phyloP scores from a whole-genome alignment of 2,329 filamentous ascomycete genomes.

The Pyricularia pennisetigena region DNA sequence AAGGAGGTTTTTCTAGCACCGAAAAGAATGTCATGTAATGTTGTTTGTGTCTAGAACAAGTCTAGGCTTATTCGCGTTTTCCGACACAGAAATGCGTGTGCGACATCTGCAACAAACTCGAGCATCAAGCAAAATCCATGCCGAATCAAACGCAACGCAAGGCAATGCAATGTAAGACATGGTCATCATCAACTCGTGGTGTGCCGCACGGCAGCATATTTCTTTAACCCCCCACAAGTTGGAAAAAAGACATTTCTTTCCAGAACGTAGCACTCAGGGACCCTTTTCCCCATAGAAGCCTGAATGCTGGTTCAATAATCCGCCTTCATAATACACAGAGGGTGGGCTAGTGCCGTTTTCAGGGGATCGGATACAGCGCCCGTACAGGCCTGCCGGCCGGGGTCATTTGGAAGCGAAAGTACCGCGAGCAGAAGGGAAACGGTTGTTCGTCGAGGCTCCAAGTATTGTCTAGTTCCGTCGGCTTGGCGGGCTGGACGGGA shows the following conservation, averaged over 20 bases:
- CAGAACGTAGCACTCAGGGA: background rate
- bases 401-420: background rate
- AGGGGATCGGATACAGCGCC: background rate
- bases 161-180: background rate
- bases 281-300: background rate
- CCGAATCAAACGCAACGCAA: background rate
- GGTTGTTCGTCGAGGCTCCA: background rate
- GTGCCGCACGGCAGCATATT: background rate
- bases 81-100: background rate
- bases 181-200: background rate
- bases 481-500: background rate
- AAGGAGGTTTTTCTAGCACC: background rate
- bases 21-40: background rate
- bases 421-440: background rate
- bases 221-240: background rate
- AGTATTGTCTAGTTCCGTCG: background rate
- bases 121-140: background rate
- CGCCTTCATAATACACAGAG: background rate
- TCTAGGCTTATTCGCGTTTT: background rate
- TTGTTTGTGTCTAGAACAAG: background rate
- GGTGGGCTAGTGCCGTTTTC: background rate
- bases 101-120: background rate
- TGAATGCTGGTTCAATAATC: background rate
- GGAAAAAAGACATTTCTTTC: background rate
- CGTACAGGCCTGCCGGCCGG: background rate